A percentile compares a stretch with the other conserved stretches of the same genome.
Evolutionary conservation across 768 basidiomycete species (phyloP).

Genomic region (Tulasnella sp.): DNA sequence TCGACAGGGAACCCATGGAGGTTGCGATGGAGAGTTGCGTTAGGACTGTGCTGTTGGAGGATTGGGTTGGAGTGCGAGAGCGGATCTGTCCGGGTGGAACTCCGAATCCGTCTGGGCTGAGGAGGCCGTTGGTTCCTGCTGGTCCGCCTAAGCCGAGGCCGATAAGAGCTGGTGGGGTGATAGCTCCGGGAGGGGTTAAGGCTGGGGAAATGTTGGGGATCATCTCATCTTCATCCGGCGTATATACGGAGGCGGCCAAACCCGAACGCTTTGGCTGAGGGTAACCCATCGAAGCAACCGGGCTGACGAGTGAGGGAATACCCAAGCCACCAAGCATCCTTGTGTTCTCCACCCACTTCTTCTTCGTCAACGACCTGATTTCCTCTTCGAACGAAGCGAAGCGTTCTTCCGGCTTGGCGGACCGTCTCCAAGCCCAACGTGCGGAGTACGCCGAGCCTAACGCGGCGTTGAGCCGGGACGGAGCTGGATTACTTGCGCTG

Average conservation of each 20-base stretch:
- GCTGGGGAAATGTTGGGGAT: conserved; percentile 41
- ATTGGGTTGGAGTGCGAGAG: conserved; percentile 22
- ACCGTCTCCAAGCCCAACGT: conserved; percentile 80
- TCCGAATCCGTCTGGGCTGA: neutral
- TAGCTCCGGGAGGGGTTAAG: conserved; percentile 10
- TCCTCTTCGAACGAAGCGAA: conserved; percentile 76
- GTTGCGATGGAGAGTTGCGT: conserved; percentile 22
- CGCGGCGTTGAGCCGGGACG: conserved; percentile 47
- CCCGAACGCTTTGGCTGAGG: conserved; percentile 41
- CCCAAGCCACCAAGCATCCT: conserved; percentile 50
- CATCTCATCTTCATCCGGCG: conserved; percentile 72
- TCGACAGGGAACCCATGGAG: neutral
- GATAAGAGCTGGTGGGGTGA: conserved; percentile 7
- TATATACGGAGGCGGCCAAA: conserved; percentile 50
- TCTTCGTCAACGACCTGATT: conserved; percentile 62
- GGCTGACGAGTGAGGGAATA: conserved; percentile 16
- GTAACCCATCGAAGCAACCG: conserved; percentile 16
- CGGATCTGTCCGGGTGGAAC: neutral
- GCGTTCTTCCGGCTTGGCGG: conserved; percentile 31
- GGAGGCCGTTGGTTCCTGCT: conserved; percentile 7
- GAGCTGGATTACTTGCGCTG: conserved; percentile 45
- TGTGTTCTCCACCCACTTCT: conserved; percentile 55
- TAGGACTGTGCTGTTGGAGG: conserved; percentile 25
- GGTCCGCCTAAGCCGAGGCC: conserved; percentile 19
- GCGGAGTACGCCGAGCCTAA: conserved; percentile 76